Conservation (phyloP, 2,329 filamentous ascomycete genomes). For the Scleromitrula shiraiana region DNA sequence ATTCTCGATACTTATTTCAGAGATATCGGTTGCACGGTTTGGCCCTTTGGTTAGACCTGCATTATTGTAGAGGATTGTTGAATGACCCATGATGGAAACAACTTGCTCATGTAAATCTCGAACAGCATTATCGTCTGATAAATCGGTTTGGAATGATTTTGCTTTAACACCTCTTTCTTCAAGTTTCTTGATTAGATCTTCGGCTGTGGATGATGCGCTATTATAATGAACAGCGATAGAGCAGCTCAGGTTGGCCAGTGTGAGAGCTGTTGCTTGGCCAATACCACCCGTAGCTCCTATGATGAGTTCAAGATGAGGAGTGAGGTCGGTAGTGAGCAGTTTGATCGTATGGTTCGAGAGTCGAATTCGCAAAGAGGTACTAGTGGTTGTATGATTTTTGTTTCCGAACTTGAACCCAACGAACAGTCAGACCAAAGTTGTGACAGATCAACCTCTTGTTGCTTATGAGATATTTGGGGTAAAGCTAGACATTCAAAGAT, state of each 20-base stretch:
- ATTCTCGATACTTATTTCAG: constrained; percentile 19
- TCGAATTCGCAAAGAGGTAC: too few relatives aligned
- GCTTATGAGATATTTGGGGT: too few relatives aligned
- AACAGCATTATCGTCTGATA: constrained; percentile 30
- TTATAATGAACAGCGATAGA: constrained; percentile 38
- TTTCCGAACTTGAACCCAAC: too few relatives aligned
- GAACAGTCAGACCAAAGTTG: too few relatives aligned
- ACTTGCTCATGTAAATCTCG: constrained; percentile 13
- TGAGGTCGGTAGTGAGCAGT: constrained; percentile 14
- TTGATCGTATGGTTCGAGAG: too few relatives aligned
- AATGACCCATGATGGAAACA: constrained; percentile 8
- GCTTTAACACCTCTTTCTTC: constrained; percentile 27
- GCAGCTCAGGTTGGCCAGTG: constrained; percentile 34
- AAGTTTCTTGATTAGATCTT: constrained; percentile 24
- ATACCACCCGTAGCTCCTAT: constrained; percentile 39
- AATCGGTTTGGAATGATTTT: constrained; percentile 31
- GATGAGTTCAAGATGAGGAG: constrained; percentile 28
- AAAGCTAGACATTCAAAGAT: too few relatives aligned
- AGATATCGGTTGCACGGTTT: constrained; percentile 14
- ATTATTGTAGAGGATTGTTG: constrained; percentile 22
- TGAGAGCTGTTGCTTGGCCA: constrained; percentile 34
- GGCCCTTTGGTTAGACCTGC: constrained; percentile 15
- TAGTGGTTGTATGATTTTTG: too few relatives aligned
- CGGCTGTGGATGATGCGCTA: constrained; percentile 23
- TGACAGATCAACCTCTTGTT: too few relatives aligned